Evolutionary conservation across 176 grass and related monocot species (phyloP).

Genomic region (Phoenix dactylifera): DNA sequence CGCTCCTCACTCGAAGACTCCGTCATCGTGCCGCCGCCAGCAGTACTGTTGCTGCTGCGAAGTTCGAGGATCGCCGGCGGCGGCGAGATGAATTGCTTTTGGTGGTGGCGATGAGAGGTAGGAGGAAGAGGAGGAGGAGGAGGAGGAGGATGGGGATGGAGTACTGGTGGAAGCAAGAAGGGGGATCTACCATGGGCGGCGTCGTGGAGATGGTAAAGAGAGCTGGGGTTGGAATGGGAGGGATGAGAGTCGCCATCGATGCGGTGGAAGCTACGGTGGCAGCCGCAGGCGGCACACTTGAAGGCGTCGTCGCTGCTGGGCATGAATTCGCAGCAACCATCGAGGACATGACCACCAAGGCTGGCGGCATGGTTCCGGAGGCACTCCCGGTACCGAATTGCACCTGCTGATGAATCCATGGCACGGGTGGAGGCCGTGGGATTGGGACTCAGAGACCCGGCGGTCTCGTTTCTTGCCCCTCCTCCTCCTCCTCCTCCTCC

Average conservation of each 20-base stretch:
- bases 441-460: too few relatives aligned
- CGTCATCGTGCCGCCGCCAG: conserved; percentile 1
- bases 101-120: conserved; percentile 4
- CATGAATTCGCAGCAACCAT: conserved; percentile 99
- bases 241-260: conserved; percentile 27
- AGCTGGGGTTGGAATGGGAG: not conserved
- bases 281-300: conserved; percentile 75
- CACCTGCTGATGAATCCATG: too few relatives aligned
- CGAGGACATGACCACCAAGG: conserved; percentile 78
- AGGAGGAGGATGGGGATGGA: too few relatives aligned
- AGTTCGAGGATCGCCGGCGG: not conserved
- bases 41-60: not conserved
- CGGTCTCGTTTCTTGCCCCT: too few relatives aligned
- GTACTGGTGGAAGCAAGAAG: too few relatives aligned
- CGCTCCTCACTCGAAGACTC: conserved; percentile 47
- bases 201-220: too few relatives aligned
- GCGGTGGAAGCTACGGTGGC: conserved; percentile 98
- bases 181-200: too few relatives aligned
- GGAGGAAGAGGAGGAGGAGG: too few relatives aligned
- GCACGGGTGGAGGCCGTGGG: too few relatives aligned
- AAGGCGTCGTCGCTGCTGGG: conserved; percentile 33
- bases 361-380: conserved; percentile 69
- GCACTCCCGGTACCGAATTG: conserved; percentile 59
- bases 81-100: conserved; percentile 11
- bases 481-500: too few relatives aligned